phyloP scores from a whole-genome alignment of 257 asterid species.

The Lantana camara region DNA sequence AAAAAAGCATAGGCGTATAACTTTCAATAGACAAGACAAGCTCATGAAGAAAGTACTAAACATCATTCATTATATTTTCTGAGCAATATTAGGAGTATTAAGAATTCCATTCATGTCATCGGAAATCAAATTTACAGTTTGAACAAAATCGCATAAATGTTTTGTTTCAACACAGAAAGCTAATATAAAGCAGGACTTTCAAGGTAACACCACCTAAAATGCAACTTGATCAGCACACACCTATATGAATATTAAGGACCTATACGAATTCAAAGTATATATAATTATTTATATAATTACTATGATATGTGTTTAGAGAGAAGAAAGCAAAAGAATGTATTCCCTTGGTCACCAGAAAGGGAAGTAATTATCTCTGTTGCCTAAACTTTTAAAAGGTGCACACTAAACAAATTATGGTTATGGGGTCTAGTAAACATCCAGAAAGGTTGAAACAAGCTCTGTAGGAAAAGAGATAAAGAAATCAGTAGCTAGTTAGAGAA shows the following conservation, averaged over 20 bases:
- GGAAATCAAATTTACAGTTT: slow-evolving; percentile 7
- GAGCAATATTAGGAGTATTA: background rate
- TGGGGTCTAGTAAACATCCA: slow-evolving; percentile 76
- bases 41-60: slow-evolving; percentile 1
- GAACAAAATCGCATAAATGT: background rate
- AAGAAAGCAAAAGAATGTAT: too few species aligned
- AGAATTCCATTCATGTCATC: background rate
- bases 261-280: too few species aligned
- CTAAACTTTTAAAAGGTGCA: slow-evolving; percentile 5
- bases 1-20: too few species aligned
- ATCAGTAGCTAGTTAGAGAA: slow-evolving; percentile 19
- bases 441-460: slow-evolving; percentile 64
- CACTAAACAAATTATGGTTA: slow-evolving; percentile 52
- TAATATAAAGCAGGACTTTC: background rate
- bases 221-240: too few species aligned
- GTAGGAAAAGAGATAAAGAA: slow-evolving; percentile 31
- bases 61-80: background rate
- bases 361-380: background rate
- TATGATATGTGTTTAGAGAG: too few species aligned
- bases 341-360: too few species aligned
- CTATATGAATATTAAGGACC: too few species aligned
- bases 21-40: background rate
- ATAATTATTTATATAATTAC: too few species aligned
- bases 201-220: too few species aligned
- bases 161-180: slow-evolving; percentile 9